A percentile compares a stretch with the other conserved stretches of the same genome.
Evolutionary conservation across 1,139 yeast species (phyloP).

Genomic region (Geotrichum australiense): DNA sequence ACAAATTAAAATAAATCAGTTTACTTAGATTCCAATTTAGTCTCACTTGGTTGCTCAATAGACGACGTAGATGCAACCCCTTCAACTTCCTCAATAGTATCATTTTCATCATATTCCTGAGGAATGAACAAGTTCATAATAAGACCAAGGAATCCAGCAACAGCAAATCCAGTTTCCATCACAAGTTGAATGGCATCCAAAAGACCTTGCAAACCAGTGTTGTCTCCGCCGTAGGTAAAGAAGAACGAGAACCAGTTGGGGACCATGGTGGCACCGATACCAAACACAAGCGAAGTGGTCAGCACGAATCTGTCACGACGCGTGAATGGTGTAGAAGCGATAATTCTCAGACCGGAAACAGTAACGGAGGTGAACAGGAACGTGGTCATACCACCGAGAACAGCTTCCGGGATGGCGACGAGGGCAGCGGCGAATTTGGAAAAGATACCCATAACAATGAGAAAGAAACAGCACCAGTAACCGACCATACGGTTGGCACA

Average conservation of each 20-base stretch:
- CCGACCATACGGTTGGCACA: conserved; percentile 85
- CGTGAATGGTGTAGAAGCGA: conserved; percentile 66
- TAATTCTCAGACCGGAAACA: conserved; percentile 78
- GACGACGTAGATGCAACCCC: conserved; percentile 11
- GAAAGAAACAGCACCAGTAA: conserved; percentile 80
- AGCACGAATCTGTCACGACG: conserved; percentile 83
- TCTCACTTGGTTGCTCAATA: not conserved
- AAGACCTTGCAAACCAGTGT: conserved; percentile 60
- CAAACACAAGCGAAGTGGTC: conserved; percentile 68
- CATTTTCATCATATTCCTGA: conserved; percentile 56
- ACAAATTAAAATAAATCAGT: too few relatives aligned
- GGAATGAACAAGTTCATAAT: conserved; percentile 66
- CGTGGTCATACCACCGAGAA: conserved; percentile 89
- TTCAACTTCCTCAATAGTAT: conserved; percentile 10
- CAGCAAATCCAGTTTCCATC: conserved; percentile 82
- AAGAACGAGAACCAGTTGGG: conserved; percentile 66
- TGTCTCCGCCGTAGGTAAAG: conserved; percentile 68
- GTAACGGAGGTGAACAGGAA: conserved; percentile 85
- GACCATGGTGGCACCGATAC: conserved; percentile 73
- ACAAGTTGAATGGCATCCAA: conserved; percentile 73
- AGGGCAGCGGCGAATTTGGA: conserved; percentile 86
- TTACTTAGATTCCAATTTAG: conserved; percentile 1
- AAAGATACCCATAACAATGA: conserved; percentile 78
- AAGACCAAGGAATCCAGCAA: conserved; percentile 72
- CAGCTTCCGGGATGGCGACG: conserved; percentile 76